Conservation (phyloP, 441 rosid genomes). For the Erodium chrysanthum region DNA sequence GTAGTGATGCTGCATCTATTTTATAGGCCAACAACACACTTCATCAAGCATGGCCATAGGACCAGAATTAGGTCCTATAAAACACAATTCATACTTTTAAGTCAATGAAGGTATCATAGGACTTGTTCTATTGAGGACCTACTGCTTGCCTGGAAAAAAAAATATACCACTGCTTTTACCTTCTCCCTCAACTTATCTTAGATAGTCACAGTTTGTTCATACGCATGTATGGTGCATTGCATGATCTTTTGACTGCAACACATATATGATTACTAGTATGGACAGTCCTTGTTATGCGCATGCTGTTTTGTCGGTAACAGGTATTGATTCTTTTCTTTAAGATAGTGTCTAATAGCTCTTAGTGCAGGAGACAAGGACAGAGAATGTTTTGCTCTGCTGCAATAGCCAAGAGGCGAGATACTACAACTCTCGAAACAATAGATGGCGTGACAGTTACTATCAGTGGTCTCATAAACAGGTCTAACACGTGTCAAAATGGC, state of each 20-base stretch:
- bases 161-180: neutral
- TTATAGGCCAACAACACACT: no score
- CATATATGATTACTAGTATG: no score
- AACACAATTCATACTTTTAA: neutral
- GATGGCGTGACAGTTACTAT: constrained; percentile 35
- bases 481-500: constrained; percentile 28
- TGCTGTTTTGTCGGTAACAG: neutral
- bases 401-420: constrained; percentile 29
- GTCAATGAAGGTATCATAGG: neutral
- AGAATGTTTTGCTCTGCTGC: constrained; percentile 31
- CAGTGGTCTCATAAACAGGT: constrained; percentile 30
- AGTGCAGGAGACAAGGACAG: constrained; percentile 25
- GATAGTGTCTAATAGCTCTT: neutral
- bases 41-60: no score
- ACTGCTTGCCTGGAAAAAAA: neutral
- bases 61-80: no score
- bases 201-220: no score
- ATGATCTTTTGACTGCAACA: no score
- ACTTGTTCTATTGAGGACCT: neutral
- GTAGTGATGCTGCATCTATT: no score
- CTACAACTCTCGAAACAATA: constrained; percentile 29
- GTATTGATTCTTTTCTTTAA: neutral
- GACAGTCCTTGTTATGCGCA: neutral
- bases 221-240: no score
- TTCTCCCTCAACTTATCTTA: no score